These are phyloP conservation scores for Colletotrichum agaves DNA, from an alignment of 2,329 filamentous ascomycete species.

Conservation along the genomic window DNA sequence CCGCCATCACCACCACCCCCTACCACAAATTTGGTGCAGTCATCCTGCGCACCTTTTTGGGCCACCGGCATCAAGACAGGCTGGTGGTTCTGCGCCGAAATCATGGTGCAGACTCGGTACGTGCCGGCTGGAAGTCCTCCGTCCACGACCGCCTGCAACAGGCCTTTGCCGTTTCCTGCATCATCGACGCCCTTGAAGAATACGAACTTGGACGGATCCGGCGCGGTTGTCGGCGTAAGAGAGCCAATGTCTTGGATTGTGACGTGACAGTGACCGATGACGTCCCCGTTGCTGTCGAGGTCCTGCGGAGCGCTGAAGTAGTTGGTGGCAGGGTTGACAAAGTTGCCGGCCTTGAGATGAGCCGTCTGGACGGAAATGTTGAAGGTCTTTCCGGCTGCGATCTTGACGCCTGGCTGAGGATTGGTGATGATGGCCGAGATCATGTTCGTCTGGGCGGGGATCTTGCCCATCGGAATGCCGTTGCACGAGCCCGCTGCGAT, in stretches of 20 bases:
- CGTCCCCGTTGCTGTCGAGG: constrained; percentile 52
- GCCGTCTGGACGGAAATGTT: constrained; percentile 58
- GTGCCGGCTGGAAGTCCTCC: constrained; percentile 58
- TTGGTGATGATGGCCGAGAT: constrained; percentile 62
- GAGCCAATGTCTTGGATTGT: constrained; percentile 60
- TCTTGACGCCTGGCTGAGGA: constrained; percentile 54
- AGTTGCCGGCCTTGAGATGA: constrained; percentile 62
- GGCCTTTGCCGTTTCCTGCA: constrained; percentile 56
- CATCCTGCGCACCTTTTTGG: constrained; percentile 64
- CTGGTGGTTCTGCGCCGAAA: constrained; percentile 63
- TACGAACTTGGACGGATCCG: constrained; percentile 54
- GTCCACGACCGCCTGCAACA: constrained; percentile 55
- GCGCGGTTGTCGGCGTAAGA: constrained; percentile 50
- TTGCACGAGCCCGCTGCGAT: constrained; percentile 64
- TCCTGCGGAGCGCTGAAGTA: constrained; percentile 67
- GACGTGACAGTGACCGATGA: constrained; percentile 61
- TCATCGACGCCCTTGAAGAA: constrained; percentile 71
- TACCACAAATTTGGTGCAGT: constrained; percentile 62
- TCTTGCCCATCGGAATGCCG: constrained; percentile 67
- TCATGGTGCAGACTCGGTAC: constrained; percentile 65
- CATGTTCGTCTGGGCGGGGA: constrained; percentile 63
- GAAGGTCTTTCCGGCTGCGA: constrained; percentile 55
- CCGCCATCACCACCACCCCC: background rate
- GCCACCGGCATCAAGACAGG: constrained; percentile 68
- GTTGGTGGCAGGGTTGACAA: constrained; percentile 63